A percentile compares a stretch with the other conserved stretches of the same genome.
These are phyloP conservation scores for Ophiostoma quercus DNA, from an alignment of 2,329 filamentous ascomycete species.

Conservation along the genomic window DNA sequence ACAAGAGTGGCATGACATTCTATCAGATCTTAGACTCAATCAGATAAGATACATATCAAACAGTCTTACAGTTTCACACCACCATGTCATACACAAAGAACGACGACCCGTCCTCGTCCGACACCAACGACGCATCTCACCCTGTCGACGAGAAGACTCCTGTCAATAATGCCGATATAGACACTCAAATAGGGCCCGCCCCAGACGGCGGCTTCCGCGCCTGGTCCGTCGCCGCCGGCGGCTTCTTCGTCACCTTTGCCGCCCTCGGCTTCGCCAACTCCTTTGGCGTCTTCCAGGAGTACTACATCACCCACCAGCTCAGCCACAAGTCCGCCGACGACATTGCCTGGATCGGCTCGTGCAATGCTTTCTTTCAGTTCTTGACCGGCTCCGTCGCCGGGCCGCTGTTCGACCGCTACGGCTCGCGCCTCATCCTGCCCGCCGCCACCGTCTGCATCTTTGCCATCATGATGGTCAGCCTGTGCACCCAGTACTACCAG, in stretches of 20 bases:
- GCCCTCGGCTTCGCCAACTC: slow-evolving; percentile 27
- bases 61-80: neutral
- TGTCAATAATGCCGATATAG: neutral
- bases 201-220: neutral
- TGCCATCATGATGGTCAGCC: slow-evolving; percentile 39
- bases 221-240: slow-evolving; percentile 27
- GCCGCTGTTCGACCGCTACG: slow-evolving; percentile 38
- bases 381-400: slow-evolving; percentile 32
- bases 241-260: slow-evolving; percentile 32
- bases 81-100: neutral
- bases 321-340: slow-evolving; percentile 31
- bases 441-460: slow-evolving; percentile 48
- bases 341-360: slow-evolving; percentile 41
- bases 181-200: neutral
- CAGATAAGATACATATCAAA: no score
- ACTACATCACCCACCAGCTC: slow-evolving; percentile 36
- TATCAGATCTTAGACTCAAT: no score
- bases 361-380: slow-evolving; percentile 32
- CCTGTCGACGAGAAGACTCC: neutral
- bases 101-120: neutral
- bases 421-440: slow-evolving; percentile 43
- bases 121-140: neutral
- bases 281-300: slow-evolving; percentile 28
- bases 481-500: slow-evolving; percentile 39
- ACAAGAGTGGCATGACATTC: neutral